Conservation (phyloP, 2,329 filamentous ascomycete genomes). For the Nothophoma quercina region DNA sequence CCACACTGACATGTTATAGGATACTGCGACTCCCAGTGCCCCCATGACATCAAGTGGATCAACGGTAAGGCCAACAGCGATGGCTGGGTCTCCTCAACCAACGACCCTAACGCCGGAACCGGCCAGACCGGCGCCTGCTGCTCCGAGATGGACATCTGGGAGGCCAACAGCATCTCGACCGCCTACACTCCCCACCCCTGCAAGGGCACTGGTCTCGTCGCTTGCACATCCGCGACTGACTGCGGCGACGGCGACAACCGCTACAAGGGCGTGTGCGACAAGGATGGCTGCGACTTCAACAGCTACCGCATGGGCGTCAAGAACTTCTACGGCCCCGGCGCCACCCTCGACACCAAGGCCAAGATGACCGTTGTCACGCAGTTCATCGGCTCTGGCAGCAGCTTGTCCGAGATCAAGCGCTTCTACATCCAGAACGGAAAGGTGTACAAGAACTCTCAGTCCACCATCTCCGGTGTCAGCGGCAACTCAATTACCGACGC, state of each 20-base stretch:
- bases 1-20: constrained; percentile 27
- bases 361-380: constrained; percentile 61
- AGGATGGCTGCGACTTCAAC: constrained; percentile 71
- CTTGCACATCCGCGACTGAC: constrained; percentile 60
- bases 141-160: constrained; percentile 74
- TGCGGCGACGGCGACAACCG: constrained; percentile 57
- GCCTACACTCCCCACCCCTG: constrained; percentile 74
- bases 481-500: constrained; percentile 64
- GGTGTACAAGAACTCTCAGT: constrained; percentile 56
- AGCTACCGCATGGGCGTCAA: constrained; percentile 69
- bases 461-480: constrained; percentile 55
- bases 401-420: constrained; percentile 56
- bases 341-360: constrained; percentile 54
- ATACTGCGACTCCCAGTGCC: constrained; percentile 52
- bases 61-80: constrained; percentile 63
- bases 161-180: constrained; percentile 71
- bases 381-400: constrained; percentile 55
- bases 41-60: constrained; percentile 61
- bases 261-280: constrained; percentile 70
- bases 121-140: constrained; percentile 69
- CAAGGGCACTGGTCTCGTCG: constrained; percentile 57
- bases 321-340: constrained; percentile 68
- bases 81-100: constrained; percentile 60
- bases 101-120: constrained; percentile 63
- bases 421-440: constrained; percentile 61